Base-by-base conservation (phyloP, 352 stramenopile species). In the Phytophthora boehmeriae region DNA sequence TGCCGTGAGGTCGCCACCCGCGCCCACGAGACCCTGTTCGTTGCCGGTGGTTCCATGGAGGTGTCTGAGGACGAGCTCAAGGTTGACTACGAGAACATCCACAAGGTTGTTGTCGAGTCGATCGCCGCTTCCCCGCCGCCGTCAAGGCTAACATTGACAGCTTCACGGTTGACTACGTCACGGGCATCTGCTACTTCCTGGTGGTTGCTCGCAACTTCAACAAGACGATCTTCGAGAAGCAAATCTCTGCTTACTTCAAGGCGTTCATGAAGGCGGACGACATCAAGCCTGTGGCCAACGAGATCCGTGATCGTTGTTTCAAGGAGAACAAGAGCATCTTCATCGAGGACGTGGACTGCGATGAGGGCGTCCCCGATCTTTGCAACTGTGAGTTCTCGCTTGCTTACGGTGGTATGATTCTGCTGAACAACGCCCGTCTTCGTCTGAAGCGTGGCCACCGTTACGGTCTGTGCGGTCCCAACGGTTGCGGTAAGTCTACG, bases 321-420 rank as follows among this genome's bases (percentile, higher is more conserved):
- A 92, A 90, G 80, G 86, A 94, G 68, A 93, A 94, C 80, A 95
- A 95, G 81, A 76, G 75, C 44, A 95, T 95, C 70, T 87, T 93
- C 55, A 95, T 96, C 51, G 96, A 99, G 57, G 96, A 98, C 52
- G 92, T 99, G 9, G 83, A 99, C 74, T 98, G 97, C 36, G 97
- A 99, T 30, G 95, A 98, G 63, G 95, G 97, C 78, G 94, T 97
- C 52, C 96, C 98, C 36, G 94, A 99, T 71, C 82, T 99, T 6
- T 99, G 97, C 76, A 98, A 99, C 90, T 99, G 97, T 71, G 93
- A 98, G 73, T 99, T 99, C 80, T 99, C 97, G 60, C 89, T 99
- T 47, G 97, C 97, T 5, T 96, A 97, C 73, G 90, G 88, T 86
- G 91, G 92, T 75, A 96, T 96, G 78, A 95, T 96, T 61, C 62